Evolutionary conservation across 2,329 filamentous ascomycete genomes (phyloP).

Genomic region (Mycocentrospora acerina): DNA sequence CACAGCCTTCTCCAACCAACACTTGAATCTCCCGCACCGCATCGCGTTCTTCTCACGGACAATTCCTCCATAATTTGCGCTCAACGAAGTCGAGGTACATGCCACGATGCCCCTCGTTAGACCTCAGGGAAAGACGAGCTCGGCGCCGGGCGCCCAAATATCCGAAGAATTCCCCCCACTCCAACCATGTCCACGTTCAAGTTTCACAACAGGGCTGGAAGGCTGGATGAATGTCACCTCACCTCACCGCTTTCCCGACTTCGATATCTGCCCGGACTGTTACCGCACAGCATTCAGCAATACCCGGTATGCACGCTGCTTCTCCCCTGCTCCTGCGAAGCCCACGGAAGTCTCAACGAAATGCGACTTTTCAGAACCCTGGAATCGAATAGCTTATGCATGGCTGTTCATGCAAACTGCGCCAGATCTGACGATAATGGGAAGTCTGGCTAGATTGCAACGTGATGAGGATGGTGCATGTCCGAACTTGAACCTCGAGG

Average conservation of each 20-base stretch:
- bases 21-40: no score
- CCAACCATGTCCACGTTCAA: slow-evolving; percentile 10
- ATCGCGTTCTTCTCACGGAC: no score
- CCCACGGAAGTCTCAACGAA: slow-evolving; percentile 5
- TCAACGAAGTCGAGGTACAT: no score
- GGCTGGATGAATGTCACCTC: slow-evolving; percentile 17
- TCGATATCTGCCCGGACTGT: slow-evolving; percentile 22
- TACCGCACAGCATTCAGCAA: slow-evolving; percentile 18
- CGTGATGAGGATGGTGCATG: slow-evolving; percentile 17
- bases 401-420: slow-evolving; percentile 15
- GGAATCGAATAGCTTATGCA: slow-evolving; percentile 16
- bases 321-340: slow-evolving; percentile 11
- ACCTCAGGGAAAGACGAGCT: no score
- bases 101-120: no score
- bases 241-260: slow-evolving; percentile 9
- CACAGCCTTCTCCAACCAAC: no score
- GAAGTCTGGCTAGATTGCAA: slow-evolving; percentile 8
- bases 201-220: slow-evolving; percentile 7
- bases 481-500: slow-evolving; percentile 16
- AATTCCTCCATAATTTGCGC: no score
- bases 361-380: slow-evolving; percentile 18
- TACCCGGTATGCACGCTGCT: slow-evolving; percentile 13
- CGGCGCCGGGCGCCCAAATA: no score
- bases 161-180: no score
- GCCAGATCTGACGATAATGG: slow-evolving; percentile 17